Base-by-base conservation (phyloP, 2,329 filamentous ascomycete genomes). In the Cyanodermella asteris region DNA sequence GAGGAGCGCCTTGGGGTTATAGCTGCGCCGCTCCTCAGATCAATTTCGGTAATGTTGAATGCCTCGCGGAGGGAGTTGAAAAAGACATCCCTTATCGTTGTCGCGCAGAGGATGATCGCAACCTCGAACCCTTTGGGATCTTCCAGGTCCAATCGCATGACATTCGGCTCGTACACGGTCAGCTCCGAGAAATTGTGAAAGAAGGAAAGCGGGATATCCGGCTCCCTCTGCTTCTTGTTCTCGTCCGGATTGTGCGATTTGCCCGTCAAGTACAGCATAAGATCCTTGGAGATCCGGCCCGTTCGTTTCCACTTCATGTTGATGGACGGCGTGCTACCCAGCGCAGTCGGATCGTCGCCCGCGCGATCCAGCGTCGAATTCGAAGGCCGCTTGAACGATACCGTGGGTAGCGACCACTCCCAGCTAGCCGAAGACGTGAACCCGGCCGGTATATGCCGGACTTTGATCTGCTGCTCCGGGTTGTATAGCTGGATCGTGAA, bases 401-500 rank as follows among this genome's bases (percentile, higher is more conserved):
- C 71, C 41, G 82, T 69, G 0, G 87, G 87, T 50, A 97, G 71
- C 46, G 84, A 77, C 48, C 97, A 94, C 34, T 87, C 78, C 72
- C 84, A 97, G 27, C 66, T 65, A 26, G 80, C 68, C 9, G 69
- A 71, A 31, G 69, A 72, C 32, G 73, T 81, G 73, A 81, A 91
- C 31, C 72, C 70, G 17, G 75, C 72, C 20, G 71, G 61, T 36
- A 74, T 67, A 39, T 71, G 64, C 37, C 63, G 69, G 18, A 94
- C 63, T 1, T 57, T 39, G 12, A 94, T 56, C 37, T 74, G 63
- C 47, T 87, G 80, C 44, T 94, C 84, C 0, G 87, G 87, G 44
- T 91, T 87, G 57, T 93, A 94, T 3, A 97, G 68, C 38, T 84
- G 73, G 19, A 94, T 61, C n/a, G 62, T 60, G 45, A 94, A 91